Base-by-base conservation (phyloP, 108 stramenopile genomes). In the Heterococcus sp. region DNA sequence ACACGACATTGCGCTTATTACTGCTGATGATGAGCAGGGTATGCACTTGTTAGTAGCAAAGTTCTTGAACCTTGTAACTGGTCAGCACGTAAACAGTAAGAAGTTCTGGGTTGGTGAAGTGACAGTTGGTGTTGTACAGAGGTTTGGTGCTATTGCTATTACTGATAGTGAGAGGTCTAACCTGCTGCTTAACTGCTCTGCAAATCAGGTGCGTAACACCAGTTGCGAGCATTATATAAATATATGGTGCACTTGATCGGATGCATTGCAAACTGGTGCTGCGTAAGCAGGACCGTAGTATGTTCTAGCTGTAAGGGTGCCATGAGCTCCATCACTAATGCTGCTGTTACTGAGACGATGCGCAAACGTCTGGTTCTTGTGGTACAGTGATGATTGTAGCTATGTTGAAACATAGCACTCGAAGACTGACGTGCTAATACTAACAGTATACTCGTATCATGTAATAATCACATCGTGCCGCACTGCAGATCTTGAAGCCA, bases 51-150 rank as follows among this genome's bases (percentile, higher is more conserved):
- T 14, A 21, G 46, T 58, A 21, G 46, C 21, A 21, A 8, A 21
- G 14, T 58, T 58, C 46, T 21, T 58, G 46, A 58, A 58, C 46
- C 46, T 58, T 8, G 46, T 58, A 14, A 58, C 46, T 14, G 46
- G 46, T 2, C n/a, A 14, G 32, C 78, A 80, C 78, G 32, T 74
- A 73, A 78, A 73, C 21, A 11, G 32, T 5, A 27, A 33, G 1
- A 26, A 32, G n/a, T 83, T 83, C 80, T 83, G 82, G 82, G 26
- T 28, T 29, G 82, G 81, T 26, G 26, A 78, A 30, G 77, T 78
- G 63, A 78, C 77, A 36, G 37, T 37, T 2, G 77, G 66, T 29
- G 69, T 78, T 21, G 28, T 36, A 37, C 30, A 31, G 36, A 58
- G 75, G 58, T 76, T 68, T 68, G 75, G 75, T 27, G 67, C 35